Evolutionary conservation across 2,329 filamentous ascomycete genomes (phyloP), one percentile per base, ranked within the genome.

Genomic region (Colletotrichum magnum): DNA sequence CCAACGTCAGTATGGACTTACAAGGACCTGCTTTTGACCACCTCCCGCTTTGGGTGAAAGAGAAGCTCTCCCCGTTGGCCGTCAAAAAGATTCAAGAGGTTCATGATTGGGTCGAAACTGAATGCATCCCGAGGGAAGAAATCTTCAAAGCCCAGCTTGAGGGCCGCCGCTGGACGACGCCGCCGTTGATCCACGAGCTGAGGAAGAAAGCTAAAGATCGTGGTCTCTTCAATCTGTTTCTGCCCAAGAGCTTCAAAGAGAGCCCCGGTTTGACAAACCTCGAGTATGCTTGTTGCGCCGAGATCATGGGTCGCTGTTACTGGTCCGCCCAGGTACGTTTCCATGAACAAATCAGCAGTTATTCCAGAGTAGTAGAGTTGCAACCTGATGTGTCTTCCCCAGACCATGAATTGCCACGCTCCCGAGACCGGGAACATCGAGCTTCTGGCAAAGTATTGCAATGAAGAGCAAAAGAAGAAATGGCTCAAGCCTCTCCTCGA

Each of bases 231-330:
- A 99, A 99, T 83, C 92, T 99, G 90, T 99, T 99, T 86, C 83
- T 99, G 74, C 94, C 96, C 71, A 95, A 93, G 75, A 94, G 98
- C 83, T 98, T 97, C 87, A 93, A 92, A 79, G 94, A 98, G 84
- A 96, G 94, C 2, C 94, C 95, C 24, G 96, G 96, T 28, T 97
- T 94, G 84, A 94, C 90, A 67, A 99, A 98, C 82, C 86, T 98
- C 69, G 96, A 99, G 82, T 99, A 99, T 79, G 95, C 94, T 10
- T 85, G 98, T 75, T 98, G 98, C 94, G 96, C 96, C n/a, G 96
- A 98, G 84, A 93, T 94, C 83, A 86, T 98, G 75, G 96, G 96
- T 71, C 95, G 94, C 83, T 97, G 93, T 73, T 87, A 89, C 78
- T 86, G 90, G 72, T 96, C 94, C 16, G 93, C 93, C 5, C 94